A percentile compares a stretch with the other conserved stretches of the same genome.
Conservation (phyloP, 306 rosid genomes). For the Pyrus bretschneideri region DNA sequence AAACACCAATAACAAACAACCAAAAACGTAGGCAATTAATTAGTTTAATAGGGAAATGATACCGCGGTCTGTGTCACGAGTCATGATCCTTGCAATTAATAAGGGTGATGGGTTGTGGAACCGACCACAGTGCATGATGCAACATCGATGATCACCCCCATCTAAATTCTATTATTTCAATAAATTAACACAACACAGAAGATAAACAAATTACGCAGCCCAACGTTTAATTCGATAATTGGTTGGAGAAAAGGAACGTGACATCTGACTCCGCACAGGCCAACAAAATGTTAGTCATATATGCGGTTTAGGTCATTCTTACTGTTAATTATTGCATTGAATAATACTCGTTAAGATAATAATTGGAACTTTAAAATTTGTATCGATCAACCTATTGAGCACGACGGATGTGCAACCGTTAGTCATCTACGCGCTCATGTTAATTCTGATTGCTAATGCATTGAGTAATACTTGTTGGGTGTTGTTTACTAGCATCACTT, state of each 20-base stretch:
- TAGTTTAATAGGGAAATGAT: not conserved
- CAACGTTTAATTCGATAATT: not conserved
- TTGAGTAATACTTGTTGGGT: not conserved
- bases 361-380: too few species aligned
- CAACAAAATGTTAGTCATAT: not conserved
- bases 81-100: not conserved
- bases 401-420: too few species aligned
- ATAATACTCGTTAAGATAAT: too few species aligned
- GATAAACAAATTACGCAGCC: not conserved
- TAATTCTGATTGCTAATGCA: not conserved
- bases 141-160: not conserved
- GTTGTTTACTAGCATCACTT: too few species aligned
- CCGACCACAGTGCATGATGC: not conserved
- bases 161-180: not conserved
- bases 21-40: not conserved
- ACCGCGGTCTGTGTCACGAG: not conserved
- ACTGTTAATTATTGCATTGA: too few species aligned
- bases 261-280: not conserved
- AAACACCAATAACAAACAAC: not conserved
- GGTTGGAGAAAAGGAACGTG: not conserved
- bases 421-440: not conserved
- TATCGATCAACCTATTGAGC: too few species aligned
- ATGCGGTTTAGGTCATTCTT: too few species aligned
- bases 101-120: not conserved
- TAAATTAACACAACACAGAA: not conserved